Conservation (phyloP, 108 stramenopile species). For the Chaetoceros muelleri region DNA sequence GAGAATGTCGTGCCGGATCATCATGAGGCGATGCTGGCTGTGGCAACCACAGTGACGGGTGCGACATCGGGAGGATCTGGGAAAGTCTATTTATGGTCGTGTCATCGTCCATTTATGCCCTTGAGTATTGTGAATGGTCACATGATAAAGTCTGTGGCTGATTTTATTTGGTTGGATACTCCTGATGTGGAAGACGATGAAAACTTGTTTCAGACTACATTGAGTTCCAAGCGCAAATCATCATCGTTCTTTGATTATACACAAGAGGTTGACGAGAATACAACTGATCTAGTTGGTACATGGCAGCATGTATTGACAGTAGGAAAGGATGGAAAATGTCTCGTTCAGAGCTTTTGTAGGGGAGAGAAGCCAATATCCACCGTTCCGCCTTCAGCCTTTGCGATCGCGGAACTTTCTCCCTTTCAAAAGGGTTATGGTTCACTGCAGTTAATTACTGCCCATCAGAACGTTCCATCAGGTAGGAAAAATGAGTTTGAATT, state of each 20-base stretch:
- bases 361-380: constrained; percentile 52
- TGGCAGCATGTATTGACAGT: constrained; percentile 76
- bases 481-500: constrained; percentile 20
- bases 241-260: not conserved
- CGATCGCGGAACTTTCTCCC: constrained; percentile 75
- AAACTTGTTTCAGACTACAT: not conserved
- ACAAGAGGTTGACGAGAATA: constrained; percentile 13
- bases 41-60: constrained; percentile 63
- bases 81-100: constrained; percentile 54
- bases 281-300: constrained; percentile 11
- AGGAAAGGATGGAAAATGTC: constrained; percentile 68
- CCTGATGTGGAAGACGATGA: constrained; percentile 7
- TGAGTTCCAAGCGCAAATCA: not conserved
- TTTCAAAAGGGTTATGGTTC: constrained; percentile 72
- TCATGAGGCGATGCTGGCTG: constrained; percentile 73
- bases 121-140: constrained; percentile 69
- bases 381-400: constrained; percentile 67
- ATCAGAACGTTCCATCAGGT: constrained; percentile 48
- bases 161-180: constrained; percentile 60
- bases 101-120: constrained; percentile 59
- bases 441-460: constrained; percentile 59
- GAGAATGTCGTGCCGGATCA: constrained; percentile 12
- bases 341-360: constrained; percentile 56
- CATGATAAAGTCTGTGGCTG: constrained; percentile 56
- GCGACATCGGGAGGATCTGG: constrained; percentile 67